These are phyloP conservation scores for Stephanodiscus minutulus DNA, from an alignment of 108 stramenopile genomes.

Conservation along the genomic window DNA sequence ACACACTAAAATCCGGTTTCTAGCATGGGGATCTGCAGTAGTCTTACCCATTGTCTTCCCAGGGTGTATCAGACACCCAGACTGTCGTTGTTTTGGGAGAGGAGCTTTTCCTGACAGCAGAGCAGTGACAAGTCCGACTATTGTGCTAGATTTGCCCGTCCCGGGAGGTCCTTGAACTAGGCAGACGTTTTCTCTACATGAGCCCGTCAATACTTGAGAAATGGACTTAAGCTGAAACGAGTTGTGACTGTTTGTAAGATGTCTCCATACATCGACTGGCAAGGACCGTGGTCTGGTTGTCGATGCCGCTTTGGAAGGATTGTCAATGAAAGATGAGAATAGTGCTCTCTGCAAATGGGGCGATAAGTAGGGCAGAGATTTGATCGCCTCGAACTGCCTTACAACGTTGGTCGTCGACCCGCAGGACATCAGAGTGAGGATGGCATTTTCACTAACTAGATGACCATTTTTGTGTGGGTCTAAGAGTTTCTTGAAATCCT, in stretches of 20 bases:
- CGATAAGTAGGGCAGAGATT: conserved; percentile 22
- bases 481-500: conserved; percentile 32
- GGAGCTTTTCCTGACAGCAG: conserved; percentile 53
- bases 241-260: conserved; percentile 22
- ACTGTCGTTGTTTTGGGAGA: conserved; percentile 32
- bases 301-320: conserved; percentile 7
- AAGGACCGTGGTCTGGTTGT: conserved; percentile 18
- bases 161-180: conserved; percentile 63
- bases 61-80: conserved; percentile 38
- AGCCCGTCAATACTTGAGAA: conserved; percentile 16
- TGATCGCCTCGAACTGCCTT: conserved; percentile 45
- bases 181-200: conserved; percentile 25
- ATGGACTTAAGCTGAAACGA: conserved; percentile 25
- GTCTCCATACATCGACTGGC: conserved; percentile 17
- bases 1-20: conserved; percentile 59
- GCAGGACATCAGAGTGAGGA: conserved; percentile 31
- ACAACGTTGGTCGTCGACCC: conserved; percentile 45
- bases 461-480: conserved; percentile 31
- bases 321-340: conserved; percentile 17
- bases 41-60: conserved; percentile 44
- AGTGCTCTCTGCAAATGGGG: conserved; percentile 45
- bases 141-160: conserved; percentile 74
- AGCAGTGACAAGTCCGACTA: conserved; percentile 71
- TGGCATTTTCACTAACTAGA: conserved; percentile 20
- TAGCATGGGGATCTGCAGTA: conserved; percentile 14